Percentiles rank a stretch among this genome's conserved stretches.
Conservation (phyloP, 2,329 filamentous ascomycete genomes). For the Pseudonectria buxi region DNA sequence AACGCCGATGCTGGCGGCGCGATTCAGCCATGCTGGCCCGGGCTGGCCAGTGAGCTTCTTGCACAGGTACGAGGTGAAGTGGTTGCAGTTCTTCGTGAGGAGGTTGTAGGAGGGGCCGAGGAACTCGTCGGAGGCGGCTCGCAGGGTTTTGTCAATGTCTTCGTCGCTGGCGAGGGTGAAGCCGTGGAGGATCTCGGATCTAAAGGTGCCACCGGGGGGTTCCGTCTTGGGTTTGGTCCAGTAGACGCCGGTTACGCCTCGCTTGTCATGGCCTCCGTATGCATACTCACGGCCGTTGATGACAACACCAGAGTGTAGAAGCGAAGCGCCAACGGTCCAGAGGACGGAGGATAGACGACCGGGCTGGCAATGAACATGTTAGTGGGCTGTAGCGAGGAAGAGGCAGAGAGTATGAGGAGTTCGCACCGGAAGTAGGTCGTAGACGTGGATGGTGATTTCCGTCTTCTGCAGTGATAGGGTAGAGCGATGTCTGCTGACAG, state of each 20-base stretch:
- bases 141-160: constrained; percentile 67
- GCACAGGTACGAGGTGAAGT: constrained; percentile 75
- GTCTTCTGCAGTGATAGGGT: constrained; percentile 65
- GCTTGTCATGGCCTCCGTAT: constrained; percentile 72
- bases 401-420: background rate
- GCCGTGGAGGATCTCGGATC: constrained; percentile 68
- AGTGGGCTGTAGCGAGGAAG: background rate
- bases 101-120: constrained; percentile 73
- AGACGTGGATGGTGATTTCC: constrained; percentile 69
- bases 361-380: constrained; percentile 41
- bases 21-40: constrained; percentile 71
- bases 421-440: constrained; percentile 65
- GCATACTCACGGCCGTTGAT: constrained; percentile 78
- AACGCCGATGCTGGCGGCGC: constrained; percentile 76
- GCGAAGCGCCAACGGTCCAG: constrained; percentile 69
- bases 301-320: constrained; percentile 77
- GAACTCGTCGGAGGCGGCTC: constrained; percentile 63
- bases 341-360: constrained; percentile 68
- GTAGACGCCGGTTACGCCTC: constrained; percentile 70
- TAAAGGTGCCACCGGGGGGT: constrained; percentile 72
- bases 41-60: constrained; percentile 62
- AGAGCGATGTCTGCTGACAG: constrained; percentile 46
- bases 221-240: constrained; percentile 67
- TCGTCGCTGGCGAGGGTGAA: constrained; percentile 63
- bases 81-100: constrained; percentile 80